phyloP scores from a whole-genome alignment of 768 basidiomycete genomes.

The Chalciporus piperatus region DNA sequence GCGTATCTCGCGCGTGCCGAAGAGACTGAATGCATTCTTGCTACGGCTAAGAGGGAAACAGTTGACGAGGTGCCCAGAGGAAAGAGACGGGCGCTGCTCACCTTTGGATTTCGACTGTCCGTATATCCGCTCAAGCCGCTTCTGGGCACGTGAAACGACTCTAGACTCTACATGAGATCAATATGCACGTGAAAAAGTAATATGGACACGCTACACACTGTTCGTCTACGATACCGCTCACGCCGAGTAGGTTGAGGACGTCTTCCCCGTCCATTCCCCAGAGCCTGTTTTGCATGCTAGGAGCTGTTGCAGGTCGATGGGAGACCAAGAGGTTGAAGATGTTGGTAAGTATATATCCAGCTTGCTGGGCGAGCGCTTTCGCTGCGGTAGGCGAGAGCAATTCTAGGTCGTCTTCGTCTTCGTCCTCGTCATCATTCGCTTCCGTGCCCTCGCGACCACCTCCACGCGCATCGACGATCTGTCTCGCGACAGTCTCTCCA shows the following conservation, averaged over 20 bases:
- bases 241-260: slow-evolving; percentile 53
- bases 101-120: slow-evolving; percentile 20
- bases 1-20: slow-evolving; percentile 33
- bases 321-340: slow-evolving; percentile 54
- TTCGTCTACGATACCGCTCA: slow-evolving; percentile 35
- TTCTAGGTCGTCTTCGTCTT: slow-evolving; percentile 31
- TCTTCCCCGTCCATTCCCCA: slow-evolving; percentile 61
- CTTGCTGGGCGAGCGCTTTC: slow-evolving; percentile 39
- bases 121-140: slow-evolving; percentile 32
- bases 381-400: slow-evolving; percentile 28
- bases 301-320: slow-evolving; percentile 52
- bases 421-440: slow-evolving; percentile 24
- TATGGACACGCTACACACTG: slow-evolving; percentile 16
- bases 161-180: slow-evolving; percentile 7
- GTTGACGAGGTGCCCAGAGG: not conserved
- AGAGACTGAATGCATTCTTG: slow-evolving; percentile 11
- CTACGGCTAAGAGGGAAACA: slow-evolving; percentile 9
- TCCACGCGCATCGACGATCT: not conserved
- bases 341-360: slow-evolving; percentile 46
- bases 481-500: slow-evolving; percentile 36
- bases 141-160: slow-evolving; percentile 23
- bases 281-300: slow-evolving; percentile 64
- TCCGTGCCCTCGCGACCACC: not conserved
- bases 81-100: not conserved
- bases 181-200: not conserved